Evolutionary conservation across 768 basidiomycete species (phyloP), one percentile per base, ranked within the genome.

Genomic region (Pseudohyphozyma bogoriensis): DNA sequence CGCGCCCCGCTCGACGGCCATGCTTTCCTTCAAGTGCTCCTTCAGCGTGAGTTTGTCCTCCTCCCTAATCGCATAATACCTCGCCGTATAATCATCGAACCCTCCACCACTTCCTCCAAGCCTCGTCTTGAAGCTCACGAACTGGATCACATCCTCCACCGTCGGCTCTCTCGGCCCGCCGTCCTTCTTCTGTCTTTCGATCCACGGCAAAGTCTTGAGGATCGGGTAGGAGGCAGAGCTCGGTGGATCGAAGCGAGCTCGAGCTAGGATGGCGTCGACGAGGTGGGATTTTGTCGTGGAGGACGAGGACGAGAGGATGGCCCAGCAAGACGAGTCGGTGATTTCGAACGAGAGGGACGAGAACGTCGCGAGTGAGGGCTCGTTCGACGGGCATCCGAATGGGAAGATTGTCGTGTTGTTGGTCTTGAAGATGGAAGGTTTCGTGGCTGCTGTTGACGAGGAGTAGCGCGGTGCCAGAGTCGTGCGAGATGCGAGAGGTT

Each of bases 51-150:
- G 72, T 32, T 80, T 79, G 70, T 93, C 92, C 69, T 85, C 87
- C 22, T 93, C 91, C 22, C 86, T 78, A 40, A 90, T 80, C 0
- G 87, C 85, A 26, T 59, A 89, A 71, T 96, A 97, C 4, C 91
- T 82, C 4, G 91, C 89, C 0, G 89, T 86, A 70, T 86, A 95
- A 74, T 97, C 92, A 62, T 86, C 86, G 75, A 97, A 97, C 15
- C 80, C 86, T 11, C 85, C 83, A 0, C 81, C 81, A n/a, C n/a
- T n/a, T 0, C 78, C 75, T 1, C 54, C 53, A 18, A 70, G 53
- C 9, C 69, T 40, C 2, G 69, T 70, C 42, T 63, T 65, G 62
- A 70, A 68, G 24, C 55, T 49, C 9, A 70, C 69, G 47, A 63
- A 35, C 37, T 67, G 45, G 39, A 70, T 55, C 20, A 62, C 32